Evolutionary conservation across 1,284 basidiomycete species (phyloP), one percentile per base, ranked within the genome.

Genomic region (Rhodotorula sp.): DNA sequence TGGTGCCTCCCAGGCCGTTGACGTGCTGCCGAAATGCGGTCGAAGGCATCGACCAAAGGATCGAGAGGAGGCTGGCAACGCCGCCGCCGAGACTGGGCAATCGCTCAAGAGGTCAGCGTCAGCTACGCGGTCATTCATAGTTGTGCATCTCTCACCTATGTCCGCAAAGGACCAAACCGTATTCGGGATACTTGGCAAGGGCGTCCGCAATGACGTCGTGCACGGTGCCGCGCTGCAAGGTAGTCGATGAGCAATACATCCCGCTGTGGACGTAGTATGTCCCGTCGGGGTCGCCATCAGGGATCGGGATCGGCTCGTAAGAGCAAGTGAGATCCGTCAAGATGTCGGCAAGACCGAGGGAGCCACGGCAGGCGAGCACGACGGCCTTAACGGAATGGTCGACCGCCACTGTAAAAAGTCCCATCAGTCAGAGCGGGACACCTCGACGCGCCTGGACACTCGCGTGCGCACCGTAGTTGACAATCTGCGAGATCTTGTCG

Each of bases 271-370:
- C 84, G 57, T 81, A 80, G 76, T 85, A 85, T 2, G 76, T 73
- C 5, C 70, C 81, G 18, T 79, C 68, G 0, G 81, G 79, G 57
- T 81, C 78, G 5, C 79, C 84, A 34, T 81, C 80, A 3, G 81
- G 81, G 12, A 85, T 78, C 2, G 72, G 64, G 59, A 85, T 82
- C 5, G 79, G 74, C 71, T 81, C 80, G 73, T 84, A 85, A 48
- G 81, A 80, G 78, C 83, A 85, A 0, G 83, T 84, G 5, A 85
- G 79, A 71, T 85, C 84, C 55, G 84, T 82, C n/a, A 85, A 80
- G 21, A 85, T 80, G 73, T 85, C 84, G 18, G 82, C 83, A 1
- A 85, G 78, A 1, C 82, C 81, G 49, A 85, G 79, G 3, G 84
- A 84, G 8, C 84, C 84, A 16, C 84, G 80, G 70, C 84, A 85